These are phyloP conservation scores for Phytophthora sp. DNA, from an alignment of 352 stramenopile genomes.

Conservation along the genomic window DNA sequence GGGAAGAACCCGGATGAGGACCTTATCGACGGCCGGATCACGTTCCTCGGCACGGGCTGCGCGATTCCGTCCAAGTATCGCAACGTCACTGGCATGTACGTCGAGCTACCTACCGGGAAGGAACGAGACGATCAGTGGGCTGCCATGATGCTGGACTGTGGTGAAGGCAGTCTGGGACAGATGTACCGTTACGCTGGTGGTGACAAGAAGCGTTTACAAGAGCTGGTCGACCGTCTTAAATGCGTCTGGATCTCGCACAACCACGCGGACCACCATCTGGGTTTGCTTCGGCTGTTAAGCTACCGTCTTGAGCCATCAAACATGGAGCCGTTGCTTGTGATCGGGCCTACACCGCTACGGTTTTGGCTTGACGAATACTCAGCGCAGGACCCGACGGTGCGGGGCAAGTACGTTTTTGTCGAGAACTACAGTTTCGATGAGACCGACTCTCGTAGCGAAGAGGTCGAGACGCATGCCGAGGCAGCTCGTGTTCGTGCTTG, in stretches of 20 bases:
- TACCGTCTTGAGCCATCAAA: slow-evolving; percentile 50
- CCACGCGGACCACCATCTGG: slow-evolving; percentile 98
- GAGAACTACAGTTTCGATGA: slow-evolving; percentile 89
- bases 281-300: slow-evolving; percentile 91
- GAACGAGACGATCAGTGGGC: slow-evolving; percentile 20
- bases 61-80: slow-evolving; percentile 98
- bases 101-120: slow-evolving; percentile 56
- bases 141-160: slow-evolving; percentile 94
- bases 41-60: slow-evolving; percentile 97
- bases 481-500: slow-evolving; percentile 46
- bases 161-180: slow-evolving; percentile 97
- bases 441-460: slow-evolving; percentile 30
- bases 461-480: slow-evolving; percentile 36
- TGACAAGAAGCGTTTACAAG: slow-evolving; percentile 43
- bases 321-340: slow-evolving; percentile 84
- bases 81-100: slow-evolving; percentile 97
- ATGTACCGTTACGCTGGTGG: slow-evolving; percentile 73
- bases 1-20: slow-evolving; percentile 22
- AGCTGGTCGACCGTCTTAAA: slow-evolving; percentile 77
- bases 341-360: slow-evolving; percentile 90
- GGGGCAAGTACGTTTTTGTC: slow-evolving; percentile 88
- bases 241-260: slow-evolving; percentile 98
- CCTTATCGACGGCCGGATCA: slow-evolving; percentile 69
- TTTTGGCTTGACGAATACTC: slow-evolving; percentile 94
- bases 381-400: slow-evolving; percentile 75